Conservation (phyloP, 2,329 filamentous ascomycete species). For the Bipolaris cookei region DNA sequence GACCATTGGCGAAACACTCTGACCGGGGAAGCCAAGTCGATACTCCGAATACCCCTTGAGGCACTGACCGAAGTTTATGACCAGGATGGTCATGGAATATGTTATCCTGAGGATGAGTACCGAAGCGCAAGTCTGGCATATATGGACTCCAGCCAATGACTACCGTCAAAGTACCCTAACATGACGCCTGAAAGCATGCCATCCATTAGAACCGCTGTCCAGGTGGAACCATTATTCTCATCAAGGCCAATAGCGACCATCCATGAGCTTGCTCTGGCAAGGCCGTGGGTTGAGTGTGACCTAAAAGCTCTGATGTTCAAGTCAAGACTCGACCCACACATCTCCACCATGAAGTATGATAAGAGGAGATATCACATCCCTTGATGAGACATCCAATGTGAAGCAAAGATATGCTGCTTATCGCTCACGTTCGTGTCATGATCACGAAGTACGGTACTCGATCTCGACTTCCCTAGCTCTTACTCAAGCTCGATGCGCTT, state of each 20-base stretch:
- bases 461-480: neutral
- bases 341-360: neutral
- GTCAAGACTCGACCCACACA: neutral
- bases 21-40: neutral
- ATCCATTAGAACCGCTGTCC: too few species aligned
- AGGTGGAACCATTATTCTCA: neutral
- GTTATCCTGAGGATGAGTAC: neutral
- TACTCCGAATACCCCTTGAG: neutral
- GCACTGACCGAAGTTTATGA: neutral
- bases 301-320: neutral
- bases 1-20: neutral
- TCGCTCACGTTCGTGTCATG: neutral
- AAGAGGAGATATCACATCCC: neutral
- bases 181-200: neutral
- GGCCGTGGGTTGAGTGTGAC: neutral
- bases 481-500: neutral
- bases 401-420: neutral
- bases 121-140: neutral
- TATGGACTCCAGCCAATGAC: neutral
- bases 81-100: neutral
- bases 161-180: neutral
- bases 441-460: neutral
- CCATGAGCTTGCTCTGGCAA: neutral
- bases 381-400: neutral
- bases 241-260: neutral